phyloP scores from a whole-genome alignment of 352 stramenopile genomes.

The Elongisporangium undulatum region DNA sequence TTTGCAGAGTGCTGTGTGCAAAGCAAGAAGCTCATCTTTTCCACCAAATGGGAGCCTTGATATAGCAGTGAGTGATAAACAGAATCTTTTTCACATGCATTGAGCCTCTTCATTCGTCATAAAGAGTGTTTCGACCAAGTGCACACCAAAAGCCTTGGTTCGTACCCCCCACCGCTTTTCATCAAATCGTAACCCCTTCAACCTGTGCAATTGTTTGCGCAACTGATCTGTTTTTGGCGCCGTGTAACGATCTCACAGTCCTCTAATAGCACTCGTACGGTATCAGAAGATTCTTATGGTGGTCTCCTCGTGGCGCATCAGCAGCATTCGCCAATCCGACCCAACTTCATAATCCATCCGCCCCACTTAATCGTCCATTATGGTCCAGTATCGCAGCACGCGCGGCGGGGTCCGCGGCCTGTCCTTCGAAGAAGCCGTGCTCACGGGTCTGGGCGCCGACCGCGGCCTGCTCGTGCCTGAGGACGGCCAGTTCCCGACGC shows the following conservation, averaged over 20 bases:
- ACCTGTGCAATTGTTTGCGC: background rate
- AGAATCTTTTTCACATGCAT: too few species aligned
- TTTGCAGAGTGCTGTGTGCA: too few species aligned
- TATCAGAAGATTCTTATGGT: background rate
- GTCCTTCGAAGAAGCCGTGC: conserved; percentile 84
- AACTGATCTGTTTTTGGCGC: background rate
- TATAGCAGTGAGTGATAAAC: too few species aligned
- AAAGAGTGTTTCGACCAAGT: too few species aligned
- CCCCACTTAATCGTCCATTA: conserved; percentile 11
- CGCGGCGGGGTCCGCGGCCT: conserved; percentile 74
- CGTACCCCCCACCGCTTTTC: background rate
- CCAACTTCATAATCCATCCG: background rate
- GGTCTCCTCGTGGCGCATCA: background rate
- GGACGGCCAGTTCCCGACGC: conserved; percentile 67
- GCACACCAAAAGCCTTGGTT: too few species aligned
- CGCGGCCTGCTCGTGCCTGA: conserved; percentile 82
- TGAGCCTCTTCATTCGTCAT: too few species aligned
- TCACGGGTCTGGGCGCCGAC: conserved; percentile 82
- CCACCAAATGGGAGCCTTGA: too few species aligned
- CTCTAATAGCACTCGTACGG: background rate
- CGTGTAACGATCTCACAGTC: background rate
- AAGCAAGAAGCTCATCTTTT: too few species aligned
- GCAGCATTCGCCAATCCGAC: background rate
- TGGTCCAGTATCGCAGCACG: conserved; percentile 86
- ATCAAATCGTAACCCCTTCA: background rate